Evolutionary conservation across 306 rosid species (phyloP), one percentile per base, ranked within the genome.

Genomic region (Luffa aegyptiaca): DNA sequence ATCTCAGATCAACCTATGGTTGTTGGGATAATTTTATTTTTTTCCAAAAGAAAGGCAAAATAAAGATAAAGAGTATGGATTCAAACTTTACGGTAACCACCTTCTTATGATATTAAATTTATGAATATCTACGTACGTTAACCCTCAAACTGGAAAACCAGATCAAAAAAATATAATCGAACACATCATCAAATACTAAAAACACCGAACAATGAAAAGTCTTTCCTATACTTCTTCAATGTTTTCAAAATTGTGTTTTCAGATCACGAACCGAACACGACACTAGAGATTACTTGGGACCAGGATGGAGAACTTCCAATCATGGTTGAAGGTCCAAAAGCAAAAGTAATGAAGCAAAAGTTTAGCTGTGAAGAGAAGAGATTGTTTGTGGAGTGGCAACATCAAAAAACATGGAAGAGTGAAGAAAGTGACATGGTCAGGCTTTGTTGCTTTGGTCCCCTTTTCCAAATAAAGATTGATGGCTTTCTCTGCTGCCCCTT

Each of bases 381-480:
- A 6, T 26, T 21, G 75, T 42, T 1, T 10, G 35, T 21, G 58
- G 58, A 46, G 57, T 13, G 41, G 75, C 12, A 44, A 44, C 55
- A 70, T 71, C 3, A 71, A 71, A 13, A 74, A 35, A 74, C 13
- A 48, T 10, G 42, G 31, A 70, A 42, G 10, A 26, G 57, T 3
- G 44, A 48, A 44, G 58, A 82, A 84, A 41, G 82, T 84, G 80
- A 82, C 62, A 62, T 77, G 74, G 64, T 71, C 84, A 2, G 84
- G 87, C 78, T 79, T 71, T 79, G 51, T 36, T 53, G 62, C 81
- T 39, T 48, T 44, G 42, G 75, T 80, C 79, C 82, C 85, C 85
- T 77, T 86, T 78, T 81, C 77, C 75, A 61, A 48, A 80, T 36
- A 83, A 68, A 83, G 82, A 65, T 81, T 76, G 13, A 86, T 73